phyloP scores from a whole-genome alignment of 805 yeast species.

The Cyberlindnera euphorbiiphila region DNA sequence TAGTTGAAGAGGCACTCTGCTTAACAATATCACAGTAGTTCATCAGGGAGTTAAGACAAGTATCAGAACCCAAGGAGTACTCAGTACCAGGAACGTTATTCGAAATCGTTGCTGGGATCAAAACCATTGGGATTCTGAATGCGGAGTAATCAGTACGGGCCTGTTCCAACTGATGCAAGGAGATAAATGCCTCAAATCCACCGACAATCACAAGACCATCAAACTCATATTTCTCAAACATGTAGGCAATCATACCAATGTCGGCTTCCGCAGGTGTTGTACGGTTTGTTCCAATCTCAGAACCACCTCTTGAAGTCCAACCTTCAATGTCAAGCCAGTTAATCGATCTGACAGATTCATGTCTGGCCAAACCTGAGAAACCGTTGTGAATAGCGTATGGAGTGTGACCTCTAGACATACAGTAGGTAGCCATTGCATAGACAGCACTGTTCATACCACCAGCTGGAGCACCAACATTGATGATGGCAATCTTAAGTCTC shows the following conservation, averaged over 20 bases:
- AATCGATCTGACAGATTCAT: constrained; percentile 73
- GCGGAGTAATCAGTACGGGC: constrained; percentile 81
- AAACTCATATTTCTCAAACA: constrained; percentile 81
- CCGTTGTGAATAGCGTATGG: constrained; percentile 91
- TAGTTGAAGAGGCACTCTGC: constrained; percentile 90
- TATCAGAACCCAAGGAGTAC: constrained; percentile 91
- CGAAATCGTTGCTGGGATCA: constrained; percentile 93
- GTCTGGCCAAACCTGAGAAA: constrained; percentile 85
- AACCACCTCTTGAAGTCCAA: constrained; percentile 89
- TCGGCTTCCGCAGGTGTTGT: constrained; percentile 57
- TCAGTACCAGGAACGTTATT: constrained; percentile 98
- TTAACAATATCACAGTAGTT: constrained; percentile 93
- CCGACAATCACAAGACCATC: constrained; percentile 92
- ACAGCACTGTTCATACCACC: constrained; percentile 92
- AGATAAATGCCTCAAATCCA: constrained; percentile 93
- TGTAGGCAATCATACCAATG: constrained; percentile 86
- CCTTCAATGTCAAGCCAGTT: constrained; percentile 84
- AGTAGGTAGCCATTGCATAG: constrained; percentile 67
- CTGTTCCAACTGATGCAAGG: constrained; percentile 75
- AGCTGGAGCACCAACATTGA: constrained; percentile 96
- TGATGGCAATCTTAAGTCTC: constrained; percentile 72
- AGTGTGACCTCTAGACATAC: constrained; percentile 82
- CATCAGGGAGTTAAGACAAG: constrained; percentile 88
- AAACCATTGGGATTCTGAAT: constrained; percentile 89
- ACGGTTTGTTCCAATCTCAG: constrained; percentile 97